A percentile compares a stretch with the other conserved stretches of the same genome.
These are phyloP conservation scores for Cystobasidium slooffiae DNA, from an alignment of 1,284 basidiomycete species.

Conservation along the genomic window DNA sequence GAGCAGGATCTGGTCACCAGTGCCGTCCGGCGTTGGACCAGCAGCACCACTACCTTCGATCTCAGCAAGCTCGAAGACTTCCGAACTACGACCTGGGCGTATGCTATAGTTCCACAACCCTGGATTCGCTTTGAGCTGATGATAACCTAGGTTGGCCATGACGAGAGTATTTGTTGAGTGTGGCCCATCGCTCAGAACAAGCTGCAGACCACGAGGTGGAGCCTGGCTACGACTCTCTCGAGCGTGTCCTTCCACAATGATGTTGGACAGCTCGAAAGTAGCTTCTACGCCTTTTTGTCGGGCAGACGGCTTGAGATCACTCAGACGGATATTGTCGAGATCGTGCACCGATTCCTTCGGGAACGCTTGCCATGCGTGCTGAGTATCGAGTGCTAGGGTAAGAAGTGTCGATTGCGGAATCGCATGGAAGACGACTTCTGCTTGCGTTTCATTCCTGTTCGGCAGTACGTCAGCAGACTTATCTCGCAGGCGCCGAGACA, in stretches of 20 bases:
- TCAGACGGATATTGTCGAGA: conserved; percentile 91
- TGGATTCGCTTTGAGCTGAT: conserved; percentile 92
- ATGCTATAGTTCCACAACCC: conserved; percentile 84
- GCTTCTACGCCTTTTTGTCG: conserved; percentile 69
- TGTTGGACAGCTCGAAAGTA: conserved; percentile 82
- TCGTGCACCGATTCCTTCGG: conserved; percentile 87
- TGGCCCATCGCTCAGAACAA: conserved; percentile 65
- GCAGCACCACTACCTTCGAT: conserved; percentile 74
- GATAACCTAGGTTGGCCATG: conserved; percentile 92
- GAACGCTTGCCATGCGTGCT: conserved; percentile 87
- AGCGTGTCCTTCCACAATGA: conserved; percentile 92
- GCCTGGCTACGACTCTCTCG: conserved; percentile 68
- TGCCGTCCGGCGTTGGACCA: conserved; percentile 68
- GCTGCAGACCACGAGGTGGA: conserved; percentile 80
- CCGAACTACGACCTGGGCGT: conserved; percentile 72
- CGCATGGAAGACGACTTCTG: conserved; percentile 61
- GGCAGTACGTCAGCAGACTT: conserved; percentile 1
- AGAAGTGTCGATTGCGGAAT: conserved; percentile 72
- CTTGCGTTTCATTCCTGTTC: conserved; percentile 59
- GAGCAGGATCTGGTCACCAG: conserved; percentile 69
- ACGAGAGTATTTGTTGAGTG: conserved; percentile 73
- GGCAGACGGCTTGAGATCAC: conserved; percentile 66
- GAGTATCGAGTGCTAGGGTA: conserved; percentile 87
- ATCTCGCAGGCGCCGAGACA: not conserved
- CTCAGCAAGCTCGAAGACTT: conserved; percentile 81